Evolutionary conservation across 106 monocot species (phyloP), one percentile per base, ranked within the genome.

Genomic region (Alisma plantagoaquatica): DNA sequence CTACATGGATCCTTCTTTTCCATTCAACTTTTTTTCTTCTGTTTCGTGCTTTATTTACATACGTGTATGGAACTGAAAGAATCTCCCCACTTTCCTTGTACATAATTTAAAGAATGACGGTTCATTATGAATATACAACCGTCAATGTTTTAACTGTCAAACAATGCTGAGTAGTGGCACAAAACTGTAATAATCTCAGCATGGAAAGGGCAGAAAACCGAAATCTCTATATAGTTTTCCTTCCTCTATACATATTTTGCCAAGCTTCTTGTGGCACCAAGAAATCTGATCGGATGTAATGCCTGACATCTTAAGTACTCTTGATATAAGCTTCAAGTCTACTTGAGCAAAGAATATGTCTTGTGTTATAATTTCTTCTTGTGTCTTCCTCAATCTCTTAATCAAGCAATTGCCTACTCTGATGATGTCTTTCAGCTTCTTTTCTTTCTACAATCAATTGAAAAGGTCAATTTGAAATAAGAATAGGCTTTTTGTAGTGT

Each of bases 281-380:
- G 64, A 63, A 31, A 94, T 61, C 54, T 88, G 94, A 29, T 94
- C 94, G 20, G 66, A 83, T 26, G 84, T 88, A 17, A 88, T 65
- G 50, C 67, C 58, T 15, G 77, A 62, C 88, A 94, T 81, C 24
- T 47, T 68, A 1, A 94, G 62, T 2, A 88, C 88, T 59, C 80
- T 75, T 29, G 87, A 58, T 8, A 94, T 73, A 67, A 94, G 28
- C 51, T 71, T 84, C 53, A 94, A 23, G 72, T 94, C 94, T 16
- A 94, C 63, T 54, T 84, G 88, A 22, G 88, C 72, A 71, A 94
- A 88, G 64, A 88, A 94, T 0, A 84, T 63, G 28, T 84, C 78
- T 52, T 71, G 75, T 29, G 69, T 78, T 38, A 73, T 65, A 63
- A 70, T 45, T 29, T 71, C 67, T 59, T 81, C 81, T 43, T 64